Evolutionary conservation across 768 basidiomycete species (phyloP).

Genomic region (Mycena chlorophos): DNA sequence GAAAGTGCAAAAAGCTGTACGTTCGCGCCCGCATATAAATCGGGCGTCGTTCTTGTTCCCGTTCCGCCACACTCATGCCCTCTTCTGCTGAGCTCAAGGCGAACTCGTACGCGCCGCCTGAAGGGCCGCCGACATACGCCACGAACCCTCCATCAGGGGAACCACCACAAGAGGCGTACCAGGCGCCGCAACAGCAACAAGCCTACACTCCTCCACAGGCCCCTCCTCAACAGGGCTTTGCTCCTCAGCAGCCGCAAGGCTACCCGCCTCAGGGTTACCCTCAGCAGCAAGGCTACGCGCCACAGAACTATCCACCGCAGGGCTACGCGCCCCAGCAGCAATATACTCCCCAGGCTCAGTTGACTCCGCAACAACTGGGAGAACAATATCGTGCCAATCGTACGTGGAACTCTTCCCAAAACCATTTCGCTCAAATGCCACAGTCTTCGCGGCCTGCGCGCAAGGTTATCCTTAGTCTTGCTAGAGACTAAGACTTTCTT

Average conservation of each 20-base stretch:
- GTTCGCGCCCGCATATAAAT: neutral
- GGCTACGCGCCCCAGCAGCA: no score
- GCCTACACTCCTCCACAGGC: neutral
- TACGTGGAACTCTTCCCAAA: slow-evolving; percentile 12
- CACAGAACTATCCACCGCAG: neutral
- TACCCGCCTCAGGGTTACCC: slow-evolving; percentile 3
- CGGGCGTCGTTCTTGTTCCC: neutral
- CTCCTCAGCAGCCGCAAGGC: slow-evolving; percentile 5
- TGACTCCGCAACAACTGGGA: slow-evolving; percentile 23
- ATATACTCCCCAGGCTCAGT: slow-evolving; percentile 8
- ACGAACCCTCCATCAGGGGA: no score
- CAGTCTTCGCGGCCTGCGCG: slow-evolving; percentile 29
- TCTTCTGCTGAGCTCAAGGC: slow-evolving; percentile 9
- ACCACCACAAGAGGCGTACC: neutral
- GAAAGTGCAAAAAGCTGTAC: neutral
- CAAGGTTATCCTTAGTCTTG: slow-evolving; percentile 26
- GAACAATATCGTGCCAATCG: slow-evolving; percentile 29
- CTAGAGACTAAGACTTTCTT: slow-evolving; percentile 26
- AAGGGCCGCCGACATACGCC: slow-evolving; percentile 13
- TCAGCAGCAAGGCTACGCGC: neutral
- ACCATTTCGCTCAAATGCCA: neutral
- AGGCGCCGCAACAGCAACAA: neutral
- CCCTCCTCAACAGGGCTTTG: slow-evolving; percentile 5
- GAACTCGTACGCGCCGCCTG: slow-evolving; percentile 5
- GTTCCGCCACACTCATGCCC: slow-evolving; percentile 7